Evolutionary conservation across 2,329 filamentous ascomycete species (phyloP).

Genomic region (Arthrobotrys megalospora): DNA sequence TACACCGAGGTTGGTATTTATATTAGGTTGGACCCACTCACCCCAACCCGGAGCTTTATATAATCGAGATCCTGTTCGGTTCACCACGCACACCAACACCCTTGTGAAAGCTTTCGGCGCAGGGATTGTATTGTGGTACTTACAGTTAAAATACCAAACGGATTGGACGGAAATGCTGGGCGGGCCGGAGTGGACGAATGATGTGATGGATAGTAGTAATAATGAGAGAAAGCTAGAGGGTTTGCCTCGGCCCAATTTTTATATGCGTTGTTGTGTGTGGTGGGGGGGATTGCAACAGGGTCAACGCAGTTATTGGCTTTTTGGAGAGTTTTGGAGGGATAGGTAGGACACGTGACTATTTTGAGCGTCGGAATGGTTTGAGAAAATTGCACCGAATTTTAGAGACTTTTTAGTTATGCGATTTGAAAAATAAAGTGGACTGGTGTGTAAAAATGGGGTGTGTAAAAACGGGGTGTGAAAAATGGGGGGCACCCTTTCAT

Average conservation of each 20-base stretch:
- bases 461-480: neutral
- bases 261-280: slow-evolving; percentile 19
- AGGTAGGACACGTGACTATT: no score
- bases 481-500: neutral
- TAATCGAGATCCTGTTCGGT: slow-evolving; percentile 27
- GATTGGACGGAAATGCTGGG: neutral
- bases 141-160: neutral
- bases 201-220: slow-evolving; percentile 18
- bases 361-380: no score
- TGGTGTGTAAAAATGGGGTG: no score
- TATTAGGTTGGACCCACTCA: slow-evolving; percentile 13
- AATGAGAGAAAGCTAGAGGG: neutral
- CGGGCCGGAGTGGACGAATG: slow-evolving; percentile 24
- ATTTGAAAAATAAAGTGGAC: neutral
- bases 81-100: no score
- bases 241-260: slow-evolving; percentile 57
- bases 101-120: slow-evolving; percentile 17
- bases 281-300: slow-evolving; percentile 21
- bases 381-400: no score
- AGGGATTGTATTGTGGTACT: neutral
- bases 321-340: neutral
- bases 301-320: slow-evolving; percentile 4
- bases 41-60: neutral
- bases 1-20: slow-evolving; percentile 19
- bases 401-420: no score